phyloP scores from a whole-genome alignment of 1,284 basidiomycete genomes.

The Puccinia novopanici region DNA sequence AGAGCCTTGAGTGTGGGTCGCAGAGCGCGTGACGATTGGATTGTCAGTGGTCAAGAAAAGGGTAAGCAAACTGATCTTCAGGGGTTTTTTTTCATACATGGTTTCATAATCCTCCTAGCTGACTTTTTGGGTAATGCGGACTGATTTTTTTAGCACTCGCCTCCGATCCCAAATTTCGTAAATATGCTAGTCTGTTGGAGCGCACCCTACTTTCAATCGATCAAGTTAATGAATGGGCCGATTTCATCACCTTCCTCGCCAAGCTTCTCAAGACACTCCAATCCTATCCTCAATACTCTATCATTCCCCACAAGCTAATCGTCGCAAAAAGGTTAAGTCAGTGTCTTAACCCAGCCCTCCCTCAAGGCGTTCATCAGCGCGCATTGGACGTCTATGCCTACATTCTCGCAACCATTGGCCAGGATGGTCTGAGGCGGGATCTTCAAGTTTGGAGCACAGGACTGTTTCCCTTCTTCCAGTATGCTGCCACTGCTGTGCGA shows the following conservation, averaged over 20 bases:
- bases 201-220: slow-evolving; percentile 90
- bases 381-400: slow-evolving; percentile 93
- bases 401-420: slow-evolving; percentile 84
- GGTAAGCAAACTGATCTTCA: slow-evolving; percentile 17
- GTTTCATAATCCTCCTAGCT: background rate
- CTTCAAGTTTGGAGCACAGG: slow-evolving; percentile 93
- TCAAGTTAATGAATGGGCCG: slow-evolving; percentile 97
- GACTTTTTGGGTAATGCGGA: no score
- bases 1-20: slow-evolving; percentile 44
- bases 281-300: slow-evolving; percentile 83
- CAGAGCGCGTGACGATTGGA: slow-evolving; percentile 51
- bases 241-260: slow-evolving; percentile 96
- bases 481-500: slow-evolving; percentile 91
- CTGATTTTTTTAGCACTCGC: slow-evolving; percentile 52
- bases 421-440: slow-evolving; percentile 83
- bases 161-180: slow-evolving; percentile 88
- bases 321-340: slow-evolving; percentile 94
- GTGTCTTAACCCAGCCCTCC: slow-evolving; percentile 93
- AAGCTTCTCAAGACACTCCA: slow-evolving; percentile 95
- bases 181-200: slow-evolving; percentile 87
- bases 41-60: slow-evolving; percentile 49
- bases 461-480: slow-evolving; percentile 97
- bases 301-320: slow-evolving; percentile 90
- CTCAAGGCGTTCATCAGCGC: slow-evolving; percentile 92
- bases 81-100: background rate